Conservation (phyloP, 306 rosid genomes). For the Glycine latifolia region DNA sequence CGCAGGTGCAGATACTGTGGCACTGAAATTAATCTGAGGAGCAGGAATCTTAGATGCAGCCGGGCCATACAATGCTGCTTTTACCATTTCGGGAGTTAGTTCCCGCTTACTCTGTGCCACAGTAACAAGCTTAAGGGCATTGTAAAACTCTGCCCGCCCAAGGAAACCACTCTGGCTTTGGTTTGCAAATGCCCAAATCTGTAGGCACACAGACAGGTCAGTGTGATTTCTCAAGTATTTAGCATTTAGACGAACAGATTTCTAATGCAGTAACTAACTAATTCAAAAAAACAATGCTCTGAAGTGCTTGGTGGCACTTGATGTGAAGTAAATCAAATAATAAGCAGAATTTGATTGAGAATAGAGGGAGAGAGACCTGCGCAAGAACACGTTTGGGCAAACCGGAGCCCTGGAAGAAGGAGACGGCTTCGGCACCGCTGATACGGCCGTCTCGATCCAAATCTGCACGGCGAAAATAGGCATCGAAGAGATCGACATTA, state of each 20-base stretch:
- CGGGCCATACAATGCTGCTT: constrained; percentile 90
- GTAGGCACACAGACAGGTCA: constrained; percentile 32
- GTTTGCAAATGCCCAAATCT: constrained; percentile 93
- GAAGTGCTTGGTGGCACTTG: constrained; percentile 3
- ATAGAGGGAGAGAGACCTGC: constrained; percentile 57
- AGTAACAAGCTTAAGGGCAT: constrained; percentile 98
- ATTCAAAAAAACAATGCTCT: not conserved
- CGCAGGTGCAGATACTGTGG: constrained; percentile 56
- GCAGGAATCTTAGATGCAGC: constrained; percentile 97
- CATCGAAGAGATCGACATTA: constrained; percentile 97
- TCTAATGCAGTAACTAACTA: not conserved
- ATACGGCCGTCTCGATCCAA: constrained; percentile 97
- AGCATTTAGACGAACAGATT: constrained; percentile 4
- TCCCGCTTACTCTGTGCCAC: constrained; percentile 97
- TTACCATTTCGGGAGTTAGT: constrained; percentile 84
- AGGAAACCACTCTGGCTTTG: constrained; percentile 80
- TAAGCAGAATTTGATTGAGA: constrained; percentile 1
- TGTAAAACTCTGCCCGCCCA: constrained; percentile 89
- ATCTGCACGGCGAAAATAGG: constrained; percentile 93
- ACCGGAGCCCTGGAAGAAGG: constrained; percentile 95
- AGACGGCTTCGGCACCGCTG: constrained; percentile 91
- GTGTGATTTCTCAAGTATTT: constrained; percentile 5
- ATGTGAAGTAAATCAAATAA: not conserved
- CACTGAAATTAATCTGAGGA: constrained; percentile 74
- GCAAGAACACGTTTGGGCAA: constrained; percentile 87